Conservation (phyloP, 371 early-diverging fungal genomes). For the Circinella umbellata region DNA sequence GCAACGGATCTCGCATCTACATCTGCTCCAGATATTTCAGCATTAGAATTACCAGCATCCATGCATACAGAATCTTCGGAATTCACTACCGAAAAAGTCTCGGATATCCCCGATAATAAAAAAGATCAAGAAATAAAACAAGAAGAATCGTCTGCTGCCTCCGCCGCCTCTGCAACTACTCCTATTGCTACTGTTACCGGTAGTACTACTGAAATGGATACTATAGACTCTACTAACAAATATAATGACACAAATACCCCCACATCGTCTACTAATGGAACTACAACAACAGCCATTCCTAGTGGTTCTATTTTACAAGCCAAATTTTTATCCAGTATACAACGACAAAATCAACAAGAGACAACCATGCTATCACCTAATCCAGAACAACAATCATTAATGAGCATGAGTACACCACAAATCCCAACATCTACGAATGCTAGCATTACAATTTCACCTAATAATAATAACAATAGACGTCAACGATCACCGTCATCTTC, state of each 20-base stretch:
- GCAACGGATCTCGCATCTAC: conserved; percentile 13
- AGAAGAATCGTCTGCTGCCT: neutral
- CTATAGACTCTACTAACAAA: no score
- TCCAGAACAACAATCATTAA: conserved; percentile 4
- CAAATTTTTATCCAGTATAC: conserved; percentile 50
- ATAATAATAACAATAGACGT: neutral
- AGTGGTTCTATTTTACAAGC: conserved; percentile 46
- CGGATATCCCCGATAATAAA: conserved; percentile 12
- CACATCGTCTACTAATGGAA: neutral
- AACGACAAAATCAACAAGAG: conserved; percentile 19
- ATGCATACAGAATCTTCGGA: conserved; percentile 20
- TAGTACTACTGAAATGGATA: neutral
- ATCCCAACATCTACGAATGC: neutral
- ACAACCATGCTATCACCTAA: neutral
- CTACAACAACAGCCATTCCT: neutral
- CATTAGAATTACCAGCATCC: conserved; percentile 22
- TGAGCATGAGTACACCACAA: conserved; percentile 29
- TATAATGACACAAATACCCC: neutral
- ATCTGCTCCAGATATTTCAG: conserved; percentile 20
- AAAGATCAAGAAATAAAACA: neutral
- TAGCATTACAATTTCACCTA: neutral
- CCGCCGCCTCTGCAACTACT: neutral
- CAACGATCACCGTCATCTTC: conserved; percentile 17
- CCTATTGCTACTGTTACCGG: neutral
- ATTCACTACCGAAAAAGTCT: conserved; percentile 12